phyloP scores from a whole-genome alignment of 768 basidiomycete genomes.

The Lanmaoa pseudosensibilis region DNA sequence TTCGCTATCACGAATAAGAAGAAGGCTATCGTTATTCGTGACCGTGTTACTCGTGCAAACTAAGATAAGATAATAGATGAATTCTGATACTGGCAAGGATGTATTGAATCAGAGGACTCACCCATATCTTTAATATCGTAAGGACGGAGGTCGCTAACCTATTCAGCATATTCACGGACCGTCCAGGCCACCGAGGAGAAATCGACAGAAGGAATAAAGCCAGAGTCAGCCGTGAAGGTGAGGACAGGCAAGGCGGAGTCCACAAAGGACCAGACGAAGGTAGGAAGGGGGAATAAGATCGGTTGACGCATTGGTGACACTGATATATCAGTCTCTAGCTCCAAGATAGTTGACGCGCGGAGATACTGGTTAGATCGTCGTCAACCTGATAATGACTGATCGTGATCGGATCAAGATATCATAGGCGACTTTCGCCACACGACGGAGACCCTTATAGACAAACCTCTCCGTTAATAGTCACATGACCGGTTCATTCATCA shows the following conservation, averaged over 20 bases:
- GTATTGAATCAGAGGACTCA: slow-evolving; percentile 1
- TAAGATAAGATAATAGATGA: slow-evolving; percentile 16
- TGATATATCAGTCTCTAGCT: not conserved
- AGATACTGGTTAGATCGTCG: not conserved
- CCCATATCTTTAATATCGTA: slow-evolving; percentile 10
- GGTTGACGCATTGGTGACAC: not conserved
- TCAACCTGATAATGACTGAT: not conserved
- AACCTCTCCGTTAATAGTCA: too few species aligned
- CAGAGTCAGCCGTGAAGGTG: slow-evolving; percentile 18
- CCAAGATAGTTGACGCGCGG: not conserved
- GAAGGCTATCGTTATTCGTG: slow-evolving; percentile 49
- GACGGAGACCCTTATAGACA: too few species aligned
- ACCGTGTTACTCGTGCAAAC: slow-evolving; percentile 50
- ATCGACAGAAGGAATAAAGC: not conserved
- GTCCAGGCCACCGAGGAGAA: not conserved
- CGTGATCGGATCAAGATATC: not conserved
- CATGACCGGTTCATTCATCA: too few species aligned
- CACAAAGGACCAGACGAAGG: not conserved
- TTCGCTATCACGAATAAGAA: slow-evolving; percentile 46
- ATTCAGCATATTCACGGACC: not conserved
- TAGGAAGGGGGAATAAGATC: not conserved
- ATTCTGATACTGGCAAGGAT: not conserved
- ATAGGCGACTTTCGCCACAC: too few species aligned
- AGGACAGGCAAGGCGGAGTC: not conserved
- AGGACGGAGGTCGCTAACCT: not conserved